Conservation (phyloP, 75 land plant species). For the Cunninghamia lanceolata region DNA sequence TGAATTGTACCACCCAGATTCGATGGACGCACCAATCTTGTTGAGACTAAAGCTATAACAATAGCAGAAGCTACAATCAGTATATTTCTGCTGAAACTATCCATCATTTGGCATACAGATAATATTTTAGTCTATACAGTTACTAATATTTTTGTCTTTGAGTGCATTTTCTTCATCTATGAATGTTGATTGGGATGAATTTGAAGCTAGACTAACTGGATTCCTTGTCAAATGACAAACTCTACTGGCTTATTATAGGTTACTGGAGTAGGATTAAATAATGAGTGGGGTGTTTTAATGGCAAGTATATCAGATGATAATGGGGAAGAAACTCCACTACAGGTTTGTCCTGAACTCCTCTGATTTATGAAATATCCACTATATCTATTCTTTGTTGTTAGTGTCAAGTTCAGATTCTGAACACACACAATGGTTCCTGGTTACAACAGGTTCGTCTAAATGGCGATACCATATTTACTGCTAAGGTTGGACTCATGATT, state of each 20-base stretch:
- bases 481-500: conserved; percentile 58
- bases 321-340: conserved; percentile 65
- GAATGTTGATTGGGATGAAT: too few relatives aligned
- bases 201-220: too few relatives aligned
- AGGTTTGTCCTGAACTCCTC: conserved; percentile 22
- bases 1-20: not conserved
- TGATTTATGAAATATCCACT: not conserved
- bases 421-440: not conserved
- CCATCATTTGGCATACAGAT: not conserved
- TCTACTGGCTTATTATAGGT: conserved; percentile 57
- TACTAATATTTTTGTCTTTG: not conserved
- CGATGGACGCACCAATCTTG: not conserved
- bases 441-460: conserved; percentile 61
- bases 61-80: not conserved
- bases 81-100: not conserved
- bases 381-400: not conserved
- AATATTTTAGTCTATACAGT: not conserved
- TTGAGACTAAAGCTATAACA: not conserved
- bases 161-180: too few relatives aligned
- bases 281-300: conserved; percentile 80
- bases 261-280: conserved; percentile 75
- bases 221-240: too few relatives aligned
- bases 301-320: conserved; percentile 55
- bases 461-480: conserved; percentile 78
- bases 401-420: not conserved